A percentile compares a stretch with the other conserved stretches of the same genome.
phyloP scores from a whole-genome alignment of 2,329 filamentous ascomycete species.

The Didymella glomerata region DNA sequence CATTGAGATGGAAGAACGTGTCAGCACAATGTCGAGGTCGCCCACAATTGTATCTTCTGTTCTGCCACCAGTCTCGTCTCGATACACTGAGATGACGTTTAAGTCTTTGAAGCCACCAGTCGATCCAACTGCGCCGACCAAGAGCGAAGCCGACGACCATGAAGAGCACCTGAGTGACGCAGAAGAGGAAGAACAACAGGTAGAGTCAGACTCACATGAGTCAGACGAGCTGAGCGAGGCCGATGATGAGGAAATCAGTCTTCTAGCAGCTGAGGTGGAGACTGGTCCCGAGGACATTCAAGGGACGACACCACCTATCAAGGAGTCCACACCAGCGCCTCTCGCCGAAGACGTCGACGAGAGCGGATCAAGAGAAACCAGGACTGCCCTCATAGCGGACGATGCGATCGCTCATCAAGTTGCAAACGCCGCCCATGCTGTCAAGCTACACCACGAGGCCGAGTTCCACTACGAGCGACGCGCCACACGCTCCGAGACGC shows the following conservation, averaged over 20 bases:
- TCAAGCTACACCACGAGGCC: constrained; percentile 1
- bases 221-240: background rate
- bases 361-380: background rate
- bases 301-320: background rate
- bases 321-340: background rate
- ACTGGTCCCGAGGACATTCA: background rate
- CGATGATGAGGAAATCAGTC: background rate
- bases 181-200: background rate
- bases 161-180: background rate
- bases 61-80: background rate
- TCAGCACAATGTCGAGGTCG: background rate
- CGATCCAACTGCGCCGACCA: background rate
- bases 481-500: constrained; percentile 1
- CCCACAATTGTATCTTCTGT: background rate
- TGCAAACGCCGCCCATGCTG: background rate
- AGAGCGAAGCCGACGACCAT: background rate
- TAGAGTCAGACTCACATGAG: background rate
- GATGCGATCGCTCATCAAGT: background rate
- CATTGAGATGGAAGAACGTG: background rate
- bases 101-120: background rate
- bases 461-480: background rate
- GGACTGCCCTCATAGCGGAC: no score
- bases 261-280: background rate
- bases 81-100: background rate
- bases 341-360: background rate